A percentile compares a stretch with the other conserved stretches of the same genome.
These are phyloP conservation scores for carrot (Daucus carota) DNA, from an alignment of 129 eudicot species.

Conservation along the genomic window DNA sequence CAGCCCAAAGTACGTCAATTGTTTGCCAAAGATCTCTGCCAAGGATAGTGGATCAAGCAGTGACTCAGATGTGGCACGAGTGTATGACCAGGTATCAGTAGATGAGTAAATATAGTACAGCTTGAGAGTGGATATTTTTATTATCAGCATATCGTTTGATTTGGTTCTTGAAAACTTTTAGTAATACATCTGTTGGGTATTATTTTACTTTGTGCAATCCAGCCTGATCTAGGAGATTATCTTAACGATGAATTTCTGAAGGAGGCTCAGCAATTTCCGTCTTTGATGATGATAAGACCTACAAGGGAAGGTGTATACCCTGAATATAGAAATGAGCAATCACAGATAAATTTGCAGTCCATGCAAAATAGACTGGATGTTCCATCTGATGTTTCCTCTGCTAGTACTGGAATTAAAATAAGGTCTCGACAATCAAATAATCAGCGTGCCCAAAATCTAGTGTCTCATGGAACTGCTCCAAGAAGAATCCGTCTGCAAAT, in stretches of 20 bases:
- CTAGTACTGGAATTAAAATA: constrained; percentile 32
- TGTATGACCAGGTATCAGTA: constrained; percentile 42
- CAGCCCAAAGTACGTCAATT: constrained; percentile 15
- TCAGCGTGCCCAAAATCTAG: constrained; percentile 2
- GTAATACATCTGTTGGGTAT: neutral
- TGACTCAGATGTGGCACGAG: constrained; percentile 58
- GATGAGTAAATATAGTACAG: neutral
- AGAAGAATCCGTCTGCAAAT: constrained; percentile 60
- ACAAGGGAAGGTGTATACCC: neutral
- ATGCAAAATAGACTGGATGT: constrained; percentile 7
- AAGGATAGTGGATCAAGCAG: constrained; percentile 47
- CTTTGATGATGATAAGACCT: neutral
- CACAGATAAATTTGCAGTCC: neutral
- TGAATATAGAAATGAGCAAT: neutral
- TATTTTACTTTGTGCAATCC: neutral
- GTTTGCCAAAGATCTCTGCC: neutral
- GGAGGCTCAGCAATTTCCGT: neutral
- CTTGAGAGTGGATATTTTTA: constrained; percentile 1
- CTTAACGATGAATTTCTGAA: neutral
- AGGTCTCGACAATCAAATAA: constrained; percentile 23
- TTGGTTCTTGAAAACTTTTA: neutral
- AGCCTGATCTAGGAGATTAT: constrained; percentile 5
- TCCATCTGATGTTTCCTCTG: constrained; percentile 11
- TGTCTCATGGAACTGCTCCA: constrained; percentile 53
- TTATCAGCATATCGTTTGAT: neutral